A percentile compares a stretch with the other conserved stretches of the same genome.
phyloP scores from a whole-genome alignment of 257 asterid genomes.

The Linderniella brevidens region DNA sequence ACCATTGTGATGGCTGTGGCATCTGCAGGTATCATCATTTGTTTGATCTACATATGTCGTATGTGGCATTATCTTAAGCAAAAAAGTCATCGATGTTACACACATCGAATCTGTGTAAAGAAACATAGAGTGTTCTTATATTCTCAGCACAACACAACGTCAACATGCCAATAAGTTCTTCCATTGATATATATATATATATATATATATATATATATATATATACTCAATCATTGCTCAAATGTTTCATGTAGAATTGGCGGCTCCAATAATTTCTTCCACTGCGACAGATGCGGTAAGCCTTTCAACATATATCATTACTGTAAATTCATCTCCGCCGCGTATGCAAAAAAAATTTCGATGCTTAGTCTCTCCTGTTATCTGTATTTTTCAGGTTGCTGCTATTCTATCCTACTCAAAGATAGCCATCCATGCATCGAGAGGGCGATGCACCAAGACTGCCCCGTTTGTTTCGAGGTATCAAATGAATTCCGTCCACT shows the following conservation, averaged over 20 bases:
- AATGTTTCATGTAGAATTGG: conserved; percentile 28
- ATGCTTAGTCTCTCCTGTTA: not conserved
- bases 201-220: too few relatives aligned
- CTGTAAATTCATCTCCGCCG: not conserved
- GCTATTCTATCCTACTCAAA: conserved; percentile 32
- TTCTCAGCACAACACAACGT: not conserved
- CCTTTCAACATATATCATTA: not conserved
- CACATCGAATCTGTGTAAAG: too few relatives aligned
- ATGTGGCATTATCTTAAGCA: too few relatives aligned
- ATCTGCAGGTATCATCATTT: conserved; percentile 62
- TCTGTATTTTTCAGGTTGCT: conserved; percentile 22
- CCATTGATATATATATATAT: too few relatives aligned
- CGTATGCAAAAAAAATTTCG: not conserved
- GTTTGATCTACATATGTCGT: not conserved
- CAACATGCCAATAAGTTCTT: too few relatives aligned
- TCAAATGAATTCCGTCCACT: not conserved
- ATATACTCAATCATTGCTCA: too few relatives aligned
- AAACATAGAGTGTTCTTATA: too few relatives aligned
- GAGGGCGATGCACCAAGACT: conserved; percentile 93
- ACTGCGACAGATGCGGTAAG: conserved; percentile 44
- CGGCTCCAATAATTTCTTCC: conserved; percentile 40
- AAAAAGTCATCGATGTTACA: too few relatives aligned
- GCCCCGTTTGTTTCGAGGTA: conserved; percentile 91
- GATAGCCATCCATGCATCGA: conserved; percentile 63
- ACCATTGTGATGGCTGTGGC: conserved; percentile 75